Evolutionary conservation across 106 monocot genomes (phyloP).

Genomic region (Iris macrosiphon): DNA sequence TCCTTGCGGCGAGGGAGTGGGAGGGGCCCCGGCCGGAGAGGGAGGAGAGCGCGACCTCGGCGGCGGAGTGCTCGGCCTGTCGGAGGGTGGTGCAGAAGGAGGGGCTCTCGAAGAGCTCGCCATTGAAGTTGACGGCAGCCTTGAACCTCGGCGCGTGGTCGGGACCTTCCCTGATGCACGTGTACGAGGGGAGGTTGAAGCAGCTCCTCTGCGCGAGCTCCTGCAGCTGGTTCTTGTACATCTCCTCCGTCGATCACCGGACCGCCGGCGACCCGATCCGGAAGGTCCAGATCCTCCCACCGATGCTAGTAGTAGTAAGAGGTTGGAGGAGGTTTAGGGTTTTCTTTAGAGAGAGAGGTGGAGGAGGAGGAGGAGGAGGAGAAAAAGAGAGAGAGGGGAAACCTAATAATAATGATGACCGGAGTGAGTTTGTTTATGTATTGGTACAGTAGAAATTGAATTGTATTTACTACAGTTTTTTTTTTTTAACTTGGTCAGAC

Average conservation of each 20-base stretch:
- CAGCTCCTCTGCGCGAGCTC: conserved; percentile 23
- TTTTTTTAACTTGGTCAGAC: no score
- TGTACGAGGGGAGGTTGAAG: conserved; percentile 21
- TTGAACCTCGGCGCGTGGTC: conserved; percentile 23
- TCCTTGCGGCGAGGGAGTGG: conserved; percentile 82
- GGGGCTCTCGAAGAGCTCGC: conserved; percentile 80
- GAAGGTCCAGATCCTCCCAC: conserved; percentile 2
- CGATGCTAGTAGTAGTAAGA: no score
- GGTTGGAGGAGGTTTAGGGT: no score
- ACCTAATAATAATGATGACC: no score
- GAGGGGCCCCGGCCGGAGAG: conserved; percentile 73
- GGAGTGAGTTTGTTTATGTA: no score
- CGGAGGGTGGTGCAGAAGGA: conserved; percentile 80
- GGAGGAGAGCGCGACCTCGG: conserved; percentile 74
- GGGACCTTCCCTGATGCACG: conserved; percentile 20
- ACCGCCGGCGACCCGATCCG: conserved; percentile 7
- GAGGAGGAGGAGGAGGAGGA: no score
- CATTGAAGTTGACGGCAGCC: conserved; percentile 86
- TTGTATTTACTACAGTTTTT: no score
- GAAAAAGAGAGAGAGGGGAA: no score
- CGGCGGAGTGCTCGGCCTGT: conserved; percentile 92
- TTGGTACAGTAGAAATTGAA: no score
- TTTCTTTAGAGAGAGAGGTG: no score
- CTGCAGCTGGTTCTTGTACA: conserved; percentile 24
- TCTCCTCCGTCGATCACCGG: not conserved